Base-by-base conservation (phyloP, 2,329 filamentous ascomycete genomes). In the Laburnicola sp. region DNA sequence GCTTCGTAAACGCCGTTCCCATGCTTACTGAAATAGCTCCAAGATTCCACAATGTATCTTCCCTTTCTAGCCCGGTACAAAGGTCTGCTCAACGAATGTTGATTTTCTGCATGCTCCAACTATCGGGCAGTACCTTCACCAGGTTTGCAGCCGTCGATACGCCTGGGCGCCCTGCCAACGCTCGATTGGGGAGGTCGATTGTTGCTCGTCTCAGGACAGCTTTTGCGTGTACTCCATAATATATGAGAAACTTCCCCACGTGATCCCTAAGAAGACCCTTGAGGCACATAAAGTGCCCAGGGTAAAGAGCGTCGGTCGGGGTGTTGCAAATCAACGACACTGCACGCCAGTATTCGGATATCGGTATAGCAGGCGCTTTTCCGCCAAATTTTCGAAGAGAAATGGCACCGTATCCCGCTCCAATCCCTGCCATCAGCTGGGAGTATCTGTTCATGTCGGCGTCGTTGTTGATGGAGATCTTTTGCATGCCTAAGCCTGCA, bases 401-500 rank as follows among this genome's bases (percentile, higher is more conserved):
- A 32, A 97, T 80, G 1, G 92, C 85, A 0, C 91, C 89, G 66
- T 88, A 99, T 0, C 93, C 93, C 2, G 88, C 87, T 1, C 86
- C 91, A 0, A 97, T 78, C 0, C 91, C 93, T 3, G 84, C 86
- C 87, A 96, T 93, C 52, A 88, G 84, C 68, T 92, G 87, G 60
- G 84, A 83, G 73, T 97, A 91, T n/a, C 77, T 76, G 68, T 91
- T 85, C 28, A 41, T 30, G 36, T 46, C 32, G 3, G 62, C 1
- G 79, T 75, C 52, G 88, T 78, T 77, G 82, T 93, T 5, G 58
- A 57, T 28, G 59, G 69, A 36, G 72, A 64, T 27, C 50, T 57
- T 50, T 43, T 61, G 48, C 16, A 59, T 57, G n/a, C 71, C 71
- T 5, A 74, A 59, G 4, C 66, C 63, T 25, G 56, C 47, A 25